Conservation (phyloP, 2,329 filamentous ascomycete species). For the Pseudodiploospora longispora region DNA sequence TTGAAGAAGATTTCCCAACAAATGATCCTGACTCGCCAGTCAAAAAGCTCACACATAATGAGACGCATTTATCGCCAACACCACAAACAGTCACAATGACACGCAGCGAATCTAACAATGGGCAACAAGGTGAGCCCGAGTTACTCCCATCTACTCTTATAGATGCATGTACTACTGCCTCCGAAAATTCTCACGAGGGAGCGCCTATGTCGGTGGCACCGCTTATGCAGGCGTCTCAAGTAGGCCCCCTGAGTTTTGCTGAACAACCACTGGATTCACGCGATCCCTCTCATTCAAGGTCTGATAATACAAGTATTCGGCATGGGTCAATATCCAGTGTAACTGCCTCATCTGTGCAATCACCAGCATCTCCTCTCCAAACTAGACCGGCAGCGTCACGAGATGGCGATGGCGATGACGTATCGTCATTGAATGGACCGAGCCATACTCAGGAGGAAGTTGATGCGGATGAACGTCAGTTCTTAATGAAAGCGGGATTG, state of each 20-base stretch:
- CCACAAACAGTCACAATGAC: constrained; percentile 14
- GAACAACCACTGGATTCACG: constrained; percentile 14
- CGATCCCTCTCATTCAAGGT: constrained; percentile 15
- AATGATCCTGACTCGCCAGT: constrained; percentile 13
- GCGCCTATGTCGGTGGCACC: constrained; percentile 17
- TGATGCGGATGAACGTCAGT: constrained; percentile 59
- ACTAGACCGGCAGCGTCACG: constrained; percentile 11
- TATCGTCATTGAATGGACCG: constrained; percentile 2
- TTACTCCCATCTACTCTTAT: constrained; percentile 18
- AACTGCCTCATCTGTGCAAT: constrained; percentile 18
- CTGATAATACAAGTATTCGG: constrained; percentile 16
- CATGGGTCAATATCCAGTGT: constrained; percentile 25
- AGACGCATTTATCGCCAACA: constrained; percentile 9
- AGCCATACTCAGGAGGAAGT: constrained; percentile 34
- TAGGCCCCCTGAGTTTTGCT: constrained; percentile 19
- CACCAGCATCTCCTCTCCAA: constrained; percentile 15
- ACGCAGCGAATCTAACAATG: constrained; percentile 20
- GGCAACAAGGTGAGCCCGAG: constrained; percentile 17
- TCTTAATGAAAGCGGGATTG: constrained; percentile 61
- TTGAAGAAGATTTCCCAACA: constrained; percentile 61
- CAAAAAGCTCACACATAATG: constrained; percentile 13
- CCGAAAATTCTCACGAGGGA: constrained; percentile 13
- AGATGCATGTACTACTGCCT: constrained; percentile 14
- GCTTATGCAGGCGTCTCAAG: constrained; percentile 20
- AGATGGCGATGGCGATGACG: constrained; percentile 13